Conservation (phyloP, 805 yeast genomes). For the Candida quercuum region DNA sequence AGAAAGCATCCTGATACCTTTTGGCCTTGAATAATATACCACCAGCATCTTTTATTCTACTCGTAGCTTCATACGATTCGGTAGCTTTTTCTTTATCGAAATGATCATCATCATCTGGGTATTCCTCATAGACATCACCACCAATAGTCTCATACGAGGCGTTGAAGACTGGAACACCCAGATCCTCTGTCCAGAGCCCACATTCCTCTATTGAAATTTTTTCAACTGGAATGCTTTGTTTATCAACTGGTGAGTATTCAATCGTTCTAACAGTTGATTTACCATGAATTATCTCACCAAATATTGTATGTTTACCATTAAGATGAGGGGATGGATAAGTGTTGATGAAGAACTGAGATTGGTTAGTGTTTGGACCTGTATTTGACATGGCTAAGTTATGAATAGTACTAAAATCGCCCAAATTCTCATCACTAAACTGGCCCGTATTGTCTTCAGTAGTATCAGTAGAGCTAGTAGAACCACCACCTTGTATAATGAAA, state of each 20-base stretch:
- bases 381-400: constrained; percentile 64
- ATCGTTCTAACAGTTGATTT: constrained; percentile 64
- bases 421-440: constrained; percentile 54
- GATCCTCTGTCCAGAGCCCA: constrained; percentile 55
- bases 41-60: constrained; percentile 63
- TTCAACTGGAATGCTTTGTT: constrained; percentile 37
- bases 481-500: constrained; percentile 71
- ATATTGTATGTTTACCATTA: constrained; percentile 68
- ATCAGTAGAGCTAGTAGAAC: constrained; percentile 44
- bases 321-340: constrained; percentile 70
- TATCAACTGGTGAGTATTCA: constrained; percentile 44
- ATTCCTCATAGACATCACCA: constrained; percentile 71
- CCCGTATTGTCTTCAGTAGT: constrained; percentile 27
- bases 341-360: constrained; percentile 68
- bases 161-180: constrained; percentile 53
- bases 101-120: constrained; percentile 65
- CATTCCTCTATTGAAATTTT: constrained; percentile 47
- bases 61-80: constrained; percentile 45
- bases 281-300: constrained; percentile 67
- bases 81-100: constrained; percentile 53
- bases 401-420: constrained; percentile 36
- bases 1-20: constrained; percentile 43
- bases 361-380: constrained; percentile 45
- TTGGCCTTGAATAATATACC: constrained; percentile 51
- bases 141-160: constrained; percentile 58